Evolutionary conservation across 495 filamentous ascomycete species (phyloP).

Genomic region (Aspergillus bridgeri): DNA sequence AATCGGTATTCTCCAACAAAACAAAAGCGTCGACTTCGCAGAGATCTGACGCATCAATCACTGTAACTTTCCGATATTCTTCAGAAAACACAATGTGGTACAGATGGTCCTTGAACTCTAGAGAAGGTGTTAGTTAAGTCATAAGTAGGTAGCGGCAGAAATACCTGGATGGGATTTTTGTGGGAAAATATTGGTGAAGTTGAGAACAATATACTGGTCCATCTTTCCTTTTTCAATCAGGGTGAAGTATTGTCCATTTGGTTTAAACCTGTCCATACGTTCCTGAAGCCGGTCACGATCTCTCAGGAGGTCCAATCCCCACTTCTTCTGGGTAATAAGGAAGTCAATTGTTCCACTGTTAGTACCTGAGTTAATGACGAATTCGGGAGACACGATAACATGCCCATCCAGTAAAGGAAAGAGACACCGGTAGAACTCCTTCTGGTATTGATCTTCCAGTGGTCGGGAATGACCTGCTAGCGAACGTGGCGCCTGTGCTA

Average conservation of each 20-base stretch:
- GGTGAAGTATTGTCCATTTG: slow-evolving; percentile 16
- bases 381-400: slow-evolving; percentile 23
- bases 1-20: slow-evolving; percentile 12
- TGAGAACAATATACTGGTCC: slow-evolving; percentile 21
- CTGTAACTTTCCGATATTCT: slow-evolving; percentile 14
- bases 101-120: slow-evolving; percentile 13
- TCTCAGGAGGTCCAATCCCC: slow-evolving; percentile 22
- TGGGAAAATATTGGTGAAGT: slow-evolving; percentile 17
- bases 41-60: slow-evolving; percentile 16
- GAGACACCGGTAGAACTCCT: slow-evolving; percentile 25
- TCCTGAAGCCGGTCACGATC: slow-evolving; percentile 16
- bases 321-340: slow-evolving; percentile 17
- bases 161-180: slow-evolving; percentile 18
- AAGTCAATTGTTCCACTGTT: slow-evolving; percentile 23
- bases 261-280: slow-evolving; percentile 20
- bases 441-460: slow-evolving; percentile 23
- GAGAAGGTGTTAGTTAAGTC: slow-evolving; percentile 18
- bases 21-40: slow-evolving; percentile 11
- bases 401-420: slow-evolving; percentile 16
- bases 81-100: slow-evolving; percentile 22
- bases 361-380: slow-evolving; percentile 13
- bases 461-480: slow-evolving; percentile 15
- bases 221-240: slow-evolving; percentile 20
- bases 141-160: slow-evolving; percentile 11
- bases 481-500: slow-evolving; percentile 17